Base-by-base conservation (phyloP, 768 basidiomycete species). In the Tylopilus subfusipes region DNA sequence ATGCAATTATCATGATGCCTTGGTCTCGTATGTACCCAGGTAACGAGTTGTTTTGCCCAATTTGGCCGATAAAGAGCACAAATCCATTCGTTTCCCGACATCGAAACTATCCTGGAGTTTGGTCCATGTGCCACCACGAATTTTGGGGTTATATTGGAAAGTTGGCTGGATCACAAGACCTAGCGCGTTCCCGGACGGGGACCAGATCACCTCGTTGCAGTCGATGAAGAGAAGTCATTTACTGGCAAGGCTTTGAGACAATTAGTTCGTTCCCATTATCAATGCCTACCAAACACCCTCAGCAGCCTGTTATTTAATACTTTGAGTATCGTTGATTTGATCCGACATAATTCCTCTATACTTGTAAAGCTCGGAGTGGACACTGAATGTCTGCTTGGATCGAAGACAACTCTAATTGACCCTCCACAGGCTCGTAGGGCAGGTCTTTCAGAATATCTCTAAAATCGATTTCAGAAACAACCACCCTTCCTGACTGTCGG, bases 131-230 rank as follows among this genome's bases (percentile, higher is more conserved):
- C 61, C 66, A 10, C 49, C 45, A 4, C 10, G 24, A 30, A 3
- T n/a, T 49, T 57, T 63, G 33, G 67, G 67, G 33, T 68, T 70
- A 34, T 63, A 68, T 54, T 54, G 68, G 50, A 64, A 66, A 2
- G 43, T 48, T 10, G 62, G 68, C 49, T 53, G 59, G 48, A 68
- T 36, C 19, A 70, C 50, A 22, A 70, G 57, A 42, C 60, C 68
- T n/a, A 62, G 24, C 16, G 59, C 64, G 22, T 62, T 68, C 25
- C 67, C 62, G 14, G 53, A 55, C 2, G 42, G 27, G 25, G 59
- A 56, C 59, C 69, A 70, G 14, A 68, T 53, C 1, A 68, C 55
- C 31, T 67, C 64, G 1, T 53, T 31, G 38, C 1, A 16, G 34
- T 52, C n/a, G 31, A 66, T 36, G n/a, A 54, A 48, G 24, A 50